Conservation (phyloP, 176 grass and related monocot genomes). For the Rhynchospora pubera region DNA sequence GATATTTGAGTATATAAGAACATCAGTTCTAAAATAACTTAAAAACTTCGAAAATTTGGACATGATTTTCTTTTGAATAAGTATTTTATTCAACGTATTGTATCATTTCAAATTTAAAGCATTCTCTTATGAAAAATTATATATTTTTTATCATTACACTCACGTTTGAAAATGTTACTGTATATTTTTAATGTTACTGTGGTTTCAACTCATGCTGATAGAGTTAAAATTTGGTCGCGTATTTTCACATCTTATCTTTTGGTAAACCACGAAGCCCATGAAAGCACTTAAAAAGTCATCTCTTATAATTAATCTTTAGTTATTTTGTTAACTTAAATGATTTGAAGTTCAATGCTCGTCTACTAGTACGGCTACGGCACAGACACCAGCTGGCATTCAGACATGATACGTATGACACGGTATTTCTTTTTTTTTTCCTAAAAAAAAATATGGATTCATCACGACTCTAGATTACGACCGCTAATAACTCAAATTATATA, state of each 20-base stretch:
- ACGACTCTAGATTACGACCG: too few species aligned
- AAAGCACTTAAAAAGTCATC: background rate
- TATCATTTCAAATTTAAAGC: background rate
- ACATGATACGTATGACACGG: too few species aligned
- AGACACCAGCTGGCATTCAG: too few species aligned
- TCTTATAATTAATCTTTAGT: background rate
- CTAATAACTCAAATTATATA: too few species aligned
- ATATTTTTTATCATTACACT: background rate
- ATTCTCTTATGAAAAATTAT: too few species aligned
- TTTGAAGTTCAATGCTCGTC: background rate
- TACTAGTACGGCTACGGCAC: too few species aligned
- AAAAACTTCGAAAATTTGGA: background rate
- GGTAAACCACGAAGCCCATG: background rate
- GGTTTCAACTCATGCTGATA: background rate
- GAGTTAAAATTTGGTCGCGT: background rate
- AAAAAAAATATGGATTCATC: too few species aligned
- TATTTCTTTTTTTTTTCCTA: too few species aligned
- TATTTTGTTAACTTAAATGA: background rate
- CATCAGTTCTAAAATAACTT: background rate
- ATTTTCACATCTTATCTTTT: background rate
- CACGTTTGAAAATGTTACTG: background rate
- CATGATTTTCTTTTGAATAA: background rate
- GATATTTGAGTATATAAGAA: background rate
- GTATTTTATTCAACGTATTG: background rate
- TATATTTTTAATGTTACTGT: background rate